Base-by-base conservation (phyloP, 1,139 yeast genomes). In the Meyerozyma elateridarum region DNA sequence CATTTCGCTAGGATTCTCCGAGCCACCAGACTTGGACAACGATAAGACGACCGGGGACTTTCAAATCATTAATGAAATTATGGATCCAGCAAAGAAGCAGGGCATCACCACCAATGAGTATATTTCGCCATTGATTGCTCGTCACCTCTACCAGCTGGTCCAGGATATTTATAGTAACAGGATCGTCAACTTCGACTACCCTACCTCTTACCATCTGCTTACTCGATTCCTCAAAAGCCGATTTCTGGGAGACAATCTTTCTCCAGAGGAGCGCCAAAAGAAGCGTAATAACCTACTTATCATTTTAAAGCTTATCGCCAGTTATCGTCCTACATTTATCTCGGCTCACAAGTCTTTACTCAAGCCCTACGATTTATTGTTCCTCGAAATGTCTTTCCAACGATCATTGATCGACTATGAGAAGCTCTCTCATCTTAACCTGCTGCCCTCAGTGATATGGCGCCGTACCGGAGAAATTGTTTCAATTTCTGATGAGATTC, bases 401-500 rank as follows among this genome's bases (percentile, higher is more conserved):
- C 55, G 89, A 40, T 75, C 85, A 1, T 54, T 82, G 19, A 52
- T 82, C 12, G 88, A 81, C 46, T 77, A 78, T 46, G 88, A 82
- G 50, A 52, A 70, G 29, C 61, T 76, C 15, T 73, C 78, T 21
- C 74, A 80, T 16, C 51, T 73, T 41, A 71, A 74, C 34, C 71
- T 78, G 25, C 73, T 82, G 1, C 89, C 89, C 2, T 77, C 87
- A 4, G 76, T 81, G 8, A 79, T 81, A 41, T 82, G 89, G 89
- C 64, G 89, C 46, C 61, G 89, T 28, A 79, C 89, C 0, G 88
- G 89, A 5, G 89, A 82, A 49, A 76, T 82, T 25, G 85, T 80
- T 8, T 80, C 80, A 11, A 71, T 80, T 16, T 77, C 85, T 6
- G 77, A 79, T 39, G 88, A 81, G 45, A 68, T 81, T 45, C 68